Percentiles rank a stretch among this genome's conserved stretches.
These are phyloP conservation scores for Leccinum variabile DNA, from an alignment of 1,284 basidiomycete genomes.

Conservation along the genomic window DNA sequence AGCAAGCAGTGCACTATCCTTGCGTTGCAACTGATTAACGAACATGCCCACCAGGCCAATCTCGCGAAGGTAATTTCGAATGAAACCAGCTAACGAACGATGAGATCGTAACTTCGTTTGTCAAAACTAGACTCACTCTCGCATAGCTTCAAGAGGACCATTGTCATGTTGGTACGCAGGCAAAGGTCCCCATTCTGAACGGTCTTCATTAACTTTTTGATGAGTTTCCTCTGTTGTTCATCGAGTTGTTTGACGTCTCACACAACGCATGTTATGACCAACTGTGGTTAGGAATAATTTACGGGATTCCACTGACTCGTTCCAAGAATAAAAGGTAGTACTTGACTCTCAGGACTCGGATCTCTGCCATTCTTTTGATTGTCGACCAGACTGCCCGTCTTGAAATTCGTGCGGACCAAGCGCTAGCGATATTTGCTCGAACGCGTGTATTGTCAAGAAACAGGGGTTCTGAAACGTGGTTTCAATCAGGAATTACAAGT, in stretches of 20 bases:
- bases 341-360: conserved; percentile 7
- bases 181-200: conserved; percentile 1
- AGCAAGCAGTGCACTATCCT: conserved; percentile 10
- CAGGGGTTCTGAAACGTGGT: neutral
- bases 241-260: conserved; percentile 11
- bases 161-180: conserved; percentile 22
- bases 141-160: conserved; percentile 22
- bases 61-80: conserved; percentile 8
- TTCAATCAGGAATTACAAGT: neutral
- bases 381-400: neutral
- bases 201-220: conserved; percentile 12
- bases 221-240: conserved; percentile 4
- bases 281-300: neutral
- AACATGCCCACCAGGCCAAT: conserved; percentile 6
- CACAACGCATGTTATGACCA: neutral
- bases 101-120: neutral
- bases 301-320: neutral
- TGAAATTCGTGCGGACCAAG: neutral
- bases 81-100: neutral
- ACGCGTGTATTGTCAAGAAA: neutral
- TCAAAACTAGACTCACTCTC: conserved; percentile 8
- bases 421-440: neutral
- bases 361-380: neutral
- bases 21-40: conserved; percentile 16
- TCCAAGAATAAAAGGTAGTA: neutral